phyloP scores from a whole-genome alignment of 1,284 basidiomycete genomes.

The Fomitiporia mediterranea region DNA sequence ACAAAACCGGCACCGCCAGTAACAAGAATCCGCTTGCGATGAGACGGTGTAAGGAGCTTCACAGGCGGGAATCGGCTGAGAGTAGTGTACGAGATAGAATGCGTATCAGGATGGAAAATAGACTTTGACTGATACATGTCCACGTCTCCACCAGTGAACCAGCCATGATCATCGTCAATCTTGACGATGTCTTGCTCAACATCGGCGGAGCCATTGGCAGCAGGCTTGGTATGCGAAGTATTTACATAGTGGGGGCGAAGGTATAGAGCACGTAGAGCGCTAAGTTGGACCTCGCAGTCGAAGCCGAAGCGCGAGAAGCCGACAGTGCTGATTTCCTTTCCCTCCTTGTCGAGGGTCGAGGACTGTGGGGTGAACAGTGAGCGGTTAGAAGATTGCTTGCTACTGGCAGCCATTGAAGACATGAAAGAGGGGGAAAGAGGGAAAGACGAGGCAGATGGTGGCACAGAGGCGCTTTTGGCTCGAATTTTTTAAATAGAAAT shows the following conservation, averaged over 20 bases:
- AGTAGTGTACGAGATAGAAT: constrained; percentile 87
- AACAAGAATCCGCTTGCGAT: constrained; percentile 86
- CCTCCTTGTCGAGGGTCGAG: constrained; percentile 65
- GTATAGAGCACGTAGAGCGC: constrained; percentile 79
- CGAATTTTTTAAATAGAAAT: neutral
- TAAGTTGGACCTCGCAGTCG: constrained; percentile 76
- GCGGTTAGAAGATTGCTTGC: constrained; percentile 15
- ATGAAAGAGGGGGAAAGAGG: neutral
- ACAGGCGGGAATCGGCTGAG: constrained; percentile 90
- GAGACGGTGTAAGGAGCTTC: constrained; percentile 71
- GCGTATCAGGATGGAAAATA: constrained; percentile 71
- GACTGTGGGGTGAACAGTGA: constrained; percentile 36
- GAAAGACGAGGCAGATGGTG: neutral
- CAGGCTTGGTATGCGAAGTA: constrained; percentile 37
- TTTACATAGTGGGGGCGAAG: constrained; percentile 75
- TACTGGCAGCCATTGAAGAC: constrained; percentile 11
- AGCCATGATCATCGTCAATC: constrained; percentile 41
- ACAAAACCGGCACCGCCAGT: constrained; percentile 98
- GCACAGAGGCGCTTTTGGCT: neutral
- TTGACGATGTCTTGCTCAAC: constrained; percentile 34
- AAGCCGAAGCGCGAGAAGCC: constrained; percentile 85
- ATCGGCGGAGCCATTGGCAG: constrained; percentile 34
- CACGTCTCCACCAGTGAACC: constrained; percentile 47
- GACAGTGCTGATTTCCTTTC: constrained; percentile 71
- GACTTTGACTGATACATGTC: constrained; percentile 74